Conservation (phyloP, 164 flowering plant species). For the Houttuynia cordata region DNA sequence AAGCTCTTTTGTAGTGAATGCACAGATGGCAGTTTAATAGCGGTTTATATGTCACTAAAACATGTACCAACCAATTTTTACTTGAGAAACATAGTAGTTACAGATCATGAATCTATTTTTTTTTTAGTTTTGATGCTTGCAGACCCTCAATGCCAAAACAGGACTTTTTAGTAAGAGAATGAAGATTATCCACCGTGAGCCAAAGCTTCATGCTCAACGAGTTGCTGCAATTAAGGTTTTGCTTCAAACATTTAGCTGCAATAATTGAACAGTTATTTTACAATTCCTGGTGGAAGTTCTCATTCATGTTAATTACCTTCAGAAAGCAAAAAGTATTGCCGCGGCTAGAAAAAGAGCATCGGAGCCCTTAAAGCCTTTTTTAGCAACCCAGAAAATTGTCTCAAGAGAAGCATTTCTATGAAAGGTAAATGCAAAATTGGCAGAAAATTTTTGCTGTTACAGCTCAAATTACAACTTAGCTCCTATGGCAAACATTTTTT, state of each 20-base stretch:
- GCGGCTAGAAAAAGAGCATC: slow-evolving; percentile 79
- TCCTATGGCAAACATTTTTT: background rate
- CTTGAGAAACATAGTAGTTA: too few species aligned
- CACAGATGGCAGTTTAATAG: too few species aligned
- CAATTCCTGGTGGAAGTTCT: background rate
- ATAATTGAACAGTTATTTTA: too few species aligned
- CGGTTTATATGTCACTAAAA: too few species aligned
- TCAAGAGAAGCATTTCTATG: slow-evolving; percentile 78
- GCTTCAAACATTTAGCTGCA: too few species aligned
- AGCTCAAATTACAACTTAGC: background rate
- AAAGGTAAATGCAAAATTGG: slow-evolving; percentile 31
- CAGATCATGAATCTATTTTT: slow-evolving; percentile 23
- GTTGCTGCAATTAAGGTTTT: slow-evolving; percentile 92
- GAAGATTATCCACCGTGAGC: slow-evolving; percentile 88
- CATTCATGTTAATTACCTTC: background rate
- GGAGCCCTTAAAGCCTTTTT: slow-evolving; percentile 69
- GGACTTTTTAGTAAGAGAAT: slow-evolving; percentile 86
- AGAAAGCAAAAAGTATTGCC: slow-evolving; percentile 86
- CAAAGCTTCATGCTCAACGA: slow-evolving; percentile 79
- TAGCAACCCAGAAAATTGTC: slow-evolving; percentile 76
- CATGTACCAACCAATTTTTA: too few species aligned
- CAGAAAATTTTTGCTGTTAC: background rate
- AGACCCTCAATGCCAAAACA: slow-evolving; percentile 96
- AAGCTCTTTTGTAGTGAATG: too few species aligned
- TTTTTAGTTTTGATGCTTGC: slow-evolving; percentile 60